Percentiles rank a stretch among this genome's conserved stretches.
Evolutionary conservation across 768 basidiomycete genomes (phyloP).

Genomic region (Boletus sensibilis): DNA sequence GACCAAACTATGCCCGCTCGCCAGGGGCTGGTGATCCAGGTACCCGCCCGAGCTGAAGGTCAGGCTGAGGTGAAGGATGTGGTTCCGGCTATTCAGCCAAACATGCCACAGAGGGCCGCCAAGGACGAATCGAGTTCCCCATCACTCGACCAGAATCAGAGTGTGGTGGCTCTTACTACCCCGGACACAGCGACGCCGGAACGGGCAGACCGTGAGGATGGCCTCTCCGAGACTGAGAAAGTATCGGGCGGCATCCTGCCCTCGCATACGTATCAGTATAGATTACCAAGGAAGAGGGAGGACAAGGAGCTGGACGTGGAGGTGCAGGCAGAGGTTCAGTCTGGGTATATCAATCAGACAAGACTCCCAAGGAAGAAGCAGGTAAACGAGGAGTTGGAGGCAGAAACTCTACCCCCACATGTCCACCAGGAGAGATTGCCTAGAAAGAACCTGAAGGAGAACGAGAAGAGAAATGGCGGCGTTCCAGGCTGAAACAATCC

Average conservation of each 20-base stretch:
- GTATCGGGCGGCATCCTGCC: too few relatives aligned
- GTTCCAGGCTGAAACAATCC: background rate
- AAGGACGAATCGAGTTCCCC: background rate
- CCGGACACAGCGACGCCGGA: background rate
- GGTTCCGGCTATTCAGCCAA: background rate
- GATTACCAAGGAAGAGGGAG: background rate
- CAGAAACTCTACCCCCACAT: background rate
- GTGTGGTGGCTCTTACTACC: background rate
- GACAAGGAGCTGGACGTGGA: too few relatives aligned
- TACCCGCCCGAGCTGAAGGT: background rate
- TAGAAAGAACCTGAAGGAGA: constrained; percentile 2
- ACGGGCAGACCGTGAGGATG: too few relatives aligned
- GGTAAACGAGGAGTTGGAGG: background rate
- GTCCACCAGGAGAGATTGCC: constrained; percentile 1
- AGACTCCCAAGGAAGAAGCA: background rate
- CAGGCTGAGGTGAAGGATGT: background rate
- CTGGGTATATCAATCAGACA: background rate
- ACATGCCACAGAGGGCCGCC: background rate
- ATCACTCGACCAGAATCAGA: background rate
- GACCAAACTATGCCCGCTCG: too few relatives aligned
- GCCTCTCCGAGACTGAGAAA: too few relatives aligned
- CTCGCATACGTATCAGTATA: too few relatives aligned
- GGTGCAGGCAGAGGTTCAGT: background rate
- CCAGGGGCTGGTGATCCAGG: too few relatives aligned
- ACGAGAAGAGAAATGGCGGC: too few relatives aligned